These are phyloP conservation scores for Globisporangium recalcitrans DNA, from an alignment of 352 stramenopile species.

Conservation along the genomic window DNA sequence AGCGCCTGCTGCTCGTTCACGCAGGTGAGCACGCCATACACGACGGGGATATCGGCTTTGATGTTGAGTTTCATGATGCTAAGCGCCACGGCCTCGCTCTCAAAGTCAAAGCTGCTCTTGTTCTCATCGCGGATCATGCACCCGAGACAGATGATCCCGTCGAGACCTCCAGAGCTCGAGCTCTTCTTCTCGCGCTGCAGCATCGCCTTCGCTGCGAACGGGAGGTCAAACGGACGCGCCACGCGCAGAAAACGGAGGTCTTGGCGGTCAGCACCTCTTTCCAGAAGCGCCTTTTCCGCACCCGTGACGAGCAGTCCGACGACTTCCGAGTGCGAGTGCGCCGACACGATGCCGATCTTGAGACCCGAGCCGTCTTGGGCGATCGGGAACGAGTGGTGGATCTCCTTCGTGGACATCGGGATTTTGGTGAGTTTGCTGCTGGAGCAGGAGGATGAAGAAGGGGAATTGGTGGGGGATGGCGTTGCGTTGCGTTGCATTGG, in stretches of 20 bases:
- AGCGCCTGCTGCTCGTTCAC: slow-evolving; percentile 89
- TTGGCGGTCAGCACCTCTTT: slow-evolving; percentile 38
- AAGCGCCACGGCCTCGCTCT: slow-evolving; percentile 89
- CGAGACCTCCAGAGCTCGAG: slow-evolving; percentile 51
- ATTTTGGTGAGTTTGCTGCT: neutral
- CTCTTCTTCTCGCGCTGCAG: slow-evolving; percentile 44
- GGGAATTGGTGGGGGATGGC: no score
- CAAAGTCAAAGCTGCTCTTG: slow-evolving; percentile 95
- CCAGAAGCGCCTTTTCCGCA: slow-evolving; percentile 48
- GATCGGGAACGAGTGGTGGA: slow-evolving; percentile 2
- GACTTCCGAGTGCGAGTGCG: slow-evolving; percentile 49
- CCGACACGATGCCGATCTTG: slow-evolving; percentile 46
- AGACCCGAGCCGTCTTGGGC: slow-evolving; percentile 23
- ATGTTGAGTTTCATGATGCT: slow-evolving; percentile 96
- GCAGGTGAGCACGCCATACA: slow-evolving; percentile 92
- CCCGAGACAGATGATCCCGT: slow-evolving; percentile 94
- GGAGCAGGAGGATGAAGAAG: no score
- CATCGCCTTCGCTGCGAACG: slow-evolving; percentile 83
- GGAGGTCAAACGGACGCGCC: slow-evolving; percentile 92
- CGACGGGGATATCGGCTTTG: slow-evolving; percentile 69
- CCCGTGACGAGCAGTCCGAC: slow-evolving; percentile 35
- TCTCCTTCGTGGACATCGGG: slow-evolving; percentile 14
- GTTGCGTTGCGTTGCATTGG: no score
- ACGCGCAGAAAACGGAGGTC: slow-evolving; percentile 64
- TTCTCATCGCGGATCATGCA: slow-evolving; percentile 93